Evolutionary conservation across 148 eudicot genomes (phyloP), one percentile per base, ranked within the genome.

Genomic region (Limonium bicolor): DNA sequence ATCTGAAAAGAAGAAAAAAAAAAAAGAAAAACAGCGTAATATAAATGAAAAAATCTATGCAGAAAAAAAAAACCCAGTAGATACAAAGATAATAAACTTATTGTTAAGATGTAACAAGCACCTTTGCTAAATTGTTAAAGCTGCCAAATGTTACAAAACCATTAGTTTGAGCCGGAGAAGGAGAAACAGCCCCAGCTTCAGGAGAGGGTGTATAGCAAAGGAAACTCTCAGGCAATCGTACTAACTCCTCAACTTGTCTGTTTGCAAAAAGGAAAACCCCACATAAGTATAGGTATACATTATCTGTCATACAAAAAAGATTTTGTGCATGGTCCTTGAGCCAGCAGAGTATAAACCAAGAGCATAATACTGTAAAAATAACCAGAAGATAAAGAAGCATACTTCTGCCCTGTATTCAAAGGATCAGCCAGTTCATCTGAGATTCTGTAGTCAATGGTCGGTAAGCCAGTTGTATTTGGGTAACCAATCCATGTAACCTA

Each of bases 401-500:
- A 90, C 99, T 73, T 90, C 63, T 90, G 99, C 31, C 59, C 71
- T 9, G 99, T 64, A 58, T 71, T 70, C 20, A 67, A 77, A 45
- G 99, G 85, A 66, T 90, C 99, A 29, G 87, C 85, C 43, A 75
- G 59, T 18, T 82, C 46, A 71, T 90, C 99, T 43, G 93, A 71
- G 50, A 90, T 85, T 55, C 99, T 71, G 65, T 84, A 90, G 55
- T 90, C 99, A 56, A 90, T 81, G 29, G 88, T 55, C 27, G 95
- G 99, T 67, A 90, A 78, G 56, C 99, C 99, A 51, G 99, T 90
- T 36, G 99, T 90, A 62, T 90, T 90, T 42, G 99, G 99, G 80
- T 90, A 90, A 45, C 99, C 99, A 64, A 90, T 90, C 99, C 99
- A 90, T 46, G 99, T 90, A 40, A 90, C 99, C 99, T 90, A 53